Percentiles rank a stretch among this genome's conserved stretches.
Evolutionary conservation across 768 basidiomycete species (phyloP).

Genomic region (Calocybe indica): DNA sequence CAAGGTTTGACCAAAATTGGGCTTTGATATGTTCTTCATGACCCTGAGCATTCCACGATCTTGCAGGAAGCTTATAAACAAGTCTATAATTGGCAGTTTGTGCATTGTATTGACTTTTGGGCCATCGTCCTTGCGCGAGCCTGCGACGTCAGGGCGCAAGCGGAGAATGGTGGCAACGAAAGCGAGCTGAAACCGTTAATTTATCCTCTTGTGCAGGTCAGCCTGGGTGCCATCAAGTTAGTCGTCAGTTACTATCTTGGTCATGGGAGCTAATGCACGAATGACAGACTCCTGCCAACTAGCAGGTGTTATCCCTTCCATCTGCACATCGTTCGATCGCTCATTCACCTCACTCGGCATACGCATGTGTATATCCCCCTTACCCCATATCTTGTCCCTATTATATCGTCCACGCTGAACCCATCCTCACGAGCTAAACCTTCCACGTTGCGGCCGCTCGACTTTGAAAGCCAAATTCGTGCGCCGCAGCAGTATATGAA

Average conservation of each 20-base stretch:
- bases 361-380: constrained; percentile 86
- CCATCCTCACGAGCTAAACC: constrained; percentile 70
- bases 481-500: constrained; percentile 84
- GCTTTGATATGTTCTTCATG: constrained; percentile 4
- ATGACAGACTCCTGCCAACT: constrained; percentile 76
- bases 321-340: constrained; percentile 84
- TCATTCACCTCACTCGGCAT: constrained; percentile 79
- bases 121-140: constrained; percentile 78
- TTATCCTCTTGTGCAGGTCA: constrained; percentile 93
- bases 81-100: constrained; percentile 99
- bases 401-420: constrained; percentile 70
- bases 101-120: constrained; percentile 97
- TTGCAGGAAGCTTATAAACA: constrained; percentile 82
- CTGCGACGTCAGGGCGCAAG: constrained; percentile 56
- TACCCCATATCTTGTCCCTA: constrained; percentile 79
- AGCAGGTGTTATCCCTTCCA: constrained; percentile 93
- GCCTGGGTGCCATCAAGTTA: constrained; percentile 91
- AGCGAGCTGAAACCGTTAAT: constrained; percentile 85
- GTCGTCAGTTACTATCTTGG: constrained; percentile 3
- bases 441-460: constrained; percentile 82
- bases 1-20: constrained; percentile 43
- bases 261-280: too few relatives aligned
- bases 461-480: constrained; percentile 83
- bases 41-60: constrained; percentile 2
- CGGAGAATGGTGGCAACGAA: constrained; percentile 46